Conservation (phyloP, 1,284 basidiomycete genomes). For the Stereum hirsutum region DNA sequence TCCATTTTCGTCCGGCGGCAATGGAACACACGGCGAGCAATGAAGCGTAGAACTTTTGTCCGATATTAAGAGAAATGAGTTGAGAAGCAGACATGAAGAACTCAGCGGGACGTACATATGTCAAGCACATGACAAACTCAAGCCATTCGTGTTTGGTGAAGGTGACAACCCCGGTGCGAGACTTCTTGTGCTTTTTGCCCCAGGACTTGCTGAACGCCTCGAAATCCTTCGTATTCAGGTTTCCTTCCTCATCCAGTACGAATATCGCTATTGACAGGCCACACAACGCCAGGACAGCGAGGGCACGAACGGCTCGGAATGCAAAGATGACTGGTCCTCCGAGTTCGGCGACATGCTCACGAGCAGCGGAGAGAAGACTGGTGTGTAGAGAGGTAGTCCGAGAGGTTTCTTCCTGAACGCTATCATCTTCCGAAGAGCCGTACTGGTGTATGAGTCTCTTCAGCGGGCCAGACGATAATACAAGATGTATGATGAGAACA, state of each 20-base stretch:
- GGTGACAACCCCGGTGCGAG: not conserved
- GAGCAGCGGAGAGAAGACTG: slow-evolving; percentile 6
- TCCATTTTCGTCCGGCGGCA: slow-evolving; percentile 5
- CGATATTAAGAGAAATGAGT: not conserved
- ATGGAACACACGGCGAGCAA: slow-evolving; percentile 15
- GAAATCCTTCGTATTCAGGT: not conserved
- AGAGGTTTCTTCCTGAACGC: not conserved
- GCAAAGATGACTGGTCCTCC: slow-evolving; percentile 17
- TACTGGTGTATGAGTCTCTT: slow-evolving; percentile 1
- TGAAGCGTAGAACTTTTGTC: slow-evolving; percentile 13
- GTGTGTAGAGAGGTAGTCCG: not conserved
- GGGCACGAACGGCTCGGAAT: slow-evolving; percentile 15
- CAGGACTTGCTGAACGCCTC: slow-evolving; percentile 3
- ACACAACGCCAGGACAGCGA: slow-evolving; percentile 12
- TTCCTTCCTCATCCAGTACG: slow-evolving; percentile 6
- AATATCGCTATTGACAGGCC: slow-evolving; percentile 13
- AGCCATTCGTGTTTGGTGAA: slow-evolving; percentile 10
- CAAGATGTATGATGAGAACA: not conserved
- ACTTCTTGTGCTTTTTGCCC: not conserved
- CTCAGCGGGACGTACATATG: slow-evolving; percentile 17
- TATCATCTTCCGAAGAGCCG: not conserved
- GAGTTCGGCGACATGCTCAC: slow-evolving; percentile 4
- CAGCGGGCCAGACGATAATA: slow-evolving; percentile 3
- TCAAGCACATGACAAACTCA: slow-evolving; percentile 10
- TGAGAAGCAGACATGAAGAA: too few species aligned